Base-by-base conservation (phyloP, 2,329 filamentous ascomycete species). In the Fusarium mexicanum region DNA sequence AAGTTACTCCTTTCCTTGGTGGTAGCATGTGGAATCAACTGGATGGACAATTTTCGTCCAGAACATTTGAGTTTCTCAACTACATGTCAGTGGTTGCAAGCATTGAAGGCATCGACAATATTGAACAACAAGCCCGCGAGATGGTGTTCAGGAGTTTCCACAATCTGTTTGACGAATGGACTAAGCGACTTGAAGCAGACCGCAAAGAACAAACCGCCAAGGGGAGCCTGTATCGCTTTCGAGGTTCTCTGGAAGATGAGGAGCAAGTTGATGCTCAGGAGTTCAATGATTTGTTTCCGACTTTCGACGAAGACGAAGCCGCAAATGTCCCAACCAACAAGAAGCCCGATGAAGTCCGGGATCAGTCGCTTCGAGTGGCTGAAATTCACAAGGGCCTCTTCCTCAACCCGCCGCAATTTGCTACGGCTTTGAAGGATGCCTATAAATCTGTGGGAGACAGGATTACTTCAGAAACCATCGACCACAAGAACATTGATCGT, bases 171-270 rank as follows among this genome's bases (percentile, higher is more conserved):
- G 84, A 90, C 22, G 88, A 95, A 58, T 99, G 96, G 95, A 93
- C 90, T 75, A 88, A 89, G 58, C 92, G 92, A 79, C 88, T 98
- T 5, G 89, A 92, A 61, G 86, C 90, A 26, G 95, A 98, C 73
- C 92, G 94, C 77, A 90, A 91, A 76, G 90, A 93, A 53, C 91
- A 93, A 75, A 92, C 93, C 24, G 88, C 90, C 35, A 93, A 92
- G 71, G 90, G 89, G 10, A 95, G 93, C 71, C 83, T 97, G 44
- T 99, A 97, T 82, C 92, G 91, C 26, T 98, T 96, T 84, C 90
- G 91, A 72, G 96, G 95, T 38, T 92, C 91, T 44, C 85, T 90
- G 44, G 93, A 95, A 69, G 92, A 95, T 54, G 91, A 94, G 73
- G 93, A 97, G 64, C 92, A 93, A 76, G 86, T 89, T 16, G 90